Conservation (phyloP, 805 yeast genomes). For the Starmerella scarabaei region DNA sequence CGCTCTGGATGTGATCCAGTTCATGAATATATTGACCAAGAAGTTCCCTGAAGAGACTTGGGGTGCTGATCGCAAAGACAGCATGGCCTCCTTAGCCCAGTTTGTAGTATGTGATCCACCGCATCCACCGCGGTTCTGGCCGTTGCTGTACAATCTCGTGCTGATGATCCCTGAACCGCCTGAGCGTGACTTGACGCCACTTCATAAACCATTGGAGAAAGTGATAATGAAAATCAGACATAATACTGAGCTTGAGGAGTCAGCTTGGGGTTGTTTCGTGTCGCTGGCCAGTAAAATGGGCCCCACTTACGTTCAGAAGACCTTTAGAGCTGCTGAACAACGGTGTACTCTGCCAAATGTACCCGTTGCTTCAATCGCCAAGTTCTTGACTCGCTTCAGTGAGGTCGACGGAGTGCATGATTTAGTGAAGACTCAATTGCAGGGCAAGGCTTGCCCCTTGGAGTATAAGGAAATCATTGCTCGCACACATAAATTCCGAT, state of each 20-base stretch:
- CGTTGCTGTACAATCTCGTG: constrained; percentile 17
- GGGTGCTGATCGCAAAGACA: constrained; percentile 17
- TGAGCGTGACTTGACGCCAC: constrained; percentile 4
- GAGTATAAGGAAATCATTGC: constrained; percentile 7
- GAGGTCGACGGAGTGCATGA: background rate
- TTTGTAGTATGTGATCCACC: constrained; percentile 10
- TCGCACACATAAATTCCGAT: constrained; percentile 2
- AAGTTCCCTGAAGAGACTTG: constrained; percentile 26
- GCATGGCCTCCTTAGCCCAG: constrained; percentile 15
- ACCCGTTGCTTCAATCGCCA: constrained; percentile 7
- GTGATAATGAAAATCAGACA: constrained; percentile 7
- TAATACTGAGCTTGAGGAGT: constrained; percentile 16
- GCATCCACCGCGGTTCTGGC: constrained; percentile 19
- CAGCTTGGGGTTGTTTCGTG: constrained; percentile 22
- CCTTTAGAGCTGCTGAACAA: constrained; percentile 11
- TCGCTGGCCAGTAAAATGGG: constrained; percentile 16
- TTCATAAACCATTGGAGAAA: constrained; percentile 13
- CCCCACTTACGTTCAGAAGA: background rate
- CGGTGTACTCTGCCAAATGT: constrained; percentile 5
- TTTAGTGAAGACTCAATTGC: constrained; percentile 4
- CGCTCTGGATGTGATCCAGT: constrained; percentile 22
- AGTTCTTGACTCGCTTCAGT: constrained; percentile 6
- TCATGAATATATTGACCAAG: constrained; percentile 35
- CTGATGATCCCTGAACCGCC: constrained; percentile 12
- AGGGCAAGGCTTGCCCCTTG: constrained; percentile 1